Percentiles rank a stretch among this genome's conserved stretches.
Evolutionary conservation across 148 eudicot genomes (phyloP).

Genomic region (Vaccinium corymbosum): DNA sequence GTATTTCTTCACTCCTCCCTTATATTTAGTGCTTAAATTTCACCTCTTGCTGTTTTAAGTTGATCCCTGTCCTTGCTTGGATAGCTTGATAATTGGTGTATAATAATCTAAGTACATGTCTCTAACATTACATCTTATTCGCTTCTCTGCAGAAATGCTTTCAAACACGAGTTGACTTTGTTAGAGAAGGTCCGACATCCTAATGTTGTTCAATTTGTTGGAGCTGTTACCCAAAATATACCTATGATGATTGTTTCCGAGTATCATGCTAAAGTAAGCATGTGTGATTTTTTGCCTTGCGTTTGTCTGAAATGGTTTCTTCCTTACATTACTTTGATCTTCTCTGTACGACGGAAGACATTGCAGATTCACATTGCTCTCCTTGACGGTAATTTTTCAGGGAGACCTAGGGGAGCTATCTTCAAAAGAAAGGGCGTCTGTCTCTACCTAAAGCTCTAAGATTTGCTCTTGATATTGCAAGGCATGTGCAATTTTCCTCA

Average conservation of each 20-base stretch:
- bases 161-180: constrained; percentile 79
- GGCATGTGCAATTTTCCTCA: constrained; percentile 36
- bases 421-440: constrained; percentile 83
- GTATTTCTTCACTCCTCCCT: neutral
- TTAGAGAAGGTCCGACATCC: constrained; percentile 97
- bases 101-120: neutral
- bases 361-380: neutral
- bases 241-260: constrained; percentile 99
- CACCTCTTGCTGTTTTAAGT: neutral
- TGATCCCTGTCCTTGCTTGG: neutral
- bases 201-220: constrained; percentile 95
- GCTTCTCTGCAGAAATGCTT: constrained; percentile 65
- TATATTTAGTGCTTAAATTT: neutral
- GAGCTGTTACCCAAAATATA: constrained; percentile 95
- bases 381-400: constrained; percentile 35
- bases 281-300: neutral
- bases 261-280: constrained; percentile 66
- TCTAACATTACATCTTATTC: neutral
- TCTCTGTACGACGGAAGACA: neutral
- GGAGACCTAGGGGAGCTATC: constrained; percentile 86
- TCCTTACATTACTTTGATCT: neutral
- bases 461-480: constrained; percentile 95
- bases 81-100: neutral
- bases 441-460: constrained; percentile 74
- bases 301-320: constrained; percentile 7